Conservation (phyloP, 1,139 yeast genomes). For the Yamadazyma diospyri region DNA sequence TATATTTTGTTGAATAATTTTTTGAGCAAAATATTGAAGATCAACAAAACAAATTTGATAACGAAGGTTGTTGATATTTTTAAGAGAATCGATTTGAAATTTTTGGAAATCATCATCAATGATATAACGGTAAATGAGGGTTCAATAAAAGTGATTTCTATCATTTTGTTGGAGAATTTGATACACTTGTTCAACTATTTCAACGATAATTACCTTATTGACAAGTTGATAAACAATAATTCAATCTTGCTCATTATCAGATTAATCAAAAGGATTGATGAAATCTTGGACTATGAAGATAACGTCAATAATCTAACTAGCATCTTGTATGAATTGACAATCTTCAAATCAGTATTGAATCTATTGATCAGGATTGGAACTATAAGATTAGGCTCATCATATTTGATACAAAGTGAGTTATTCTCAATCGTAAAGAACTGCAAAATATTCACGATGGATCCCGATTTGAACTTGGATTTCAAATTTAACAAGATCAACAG, state of each 20-base stretch:
- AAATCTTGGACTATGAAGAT: slow-evolving; percentile 39
- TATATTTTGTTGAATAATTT: slow-evolving; percentile 72
- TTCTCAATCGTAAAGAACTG: slow-evolving; percentile 60
- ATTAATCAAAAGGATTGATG: slow-evolving; percentile 68
- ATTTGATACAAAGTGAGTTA: slow-evolving; percentile 69
- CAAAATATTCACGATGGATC: slow-evolving; percentile 62
- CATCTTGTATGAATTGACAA: slow-evolving; percentile 67
- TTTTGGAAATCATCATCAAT: slow-evolving; percentile 63
- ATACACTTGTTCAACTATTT: slow-evolving; percentile 48
- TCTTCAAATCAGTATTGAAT: slow-evolving; percentile 68
- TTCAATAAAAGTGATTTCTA: slow-evolving; percentile 69
- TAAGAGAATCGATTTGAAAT: slow-evolving; percentile 55
- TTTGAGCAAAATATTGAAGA: slow-evolving; percentile 47
- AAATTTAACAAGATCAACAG: slow-evolving; percentile 30
- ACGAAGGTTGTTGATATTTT: slow-evolving; percentile 50
- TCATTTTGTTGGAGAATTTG: slow-evolving; percentile 68
- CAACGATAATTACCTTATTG: slow-evolving; percentile 52
- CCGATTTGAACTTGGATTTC: slow-evolving; percentile 69
- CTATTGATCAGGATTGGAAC: slow-evolving; percentile 73
- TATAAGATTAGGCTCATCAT: slow-evolving; percentile 72
- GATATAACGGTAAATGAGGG: slow-evolving; percentile 85
- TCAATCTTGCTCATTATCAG: slow-evolving; percentile 62
- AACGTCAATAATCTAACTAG: slow-evolving; percentile 17
- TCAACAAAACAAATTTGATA: slow-evolving; percentile 32
- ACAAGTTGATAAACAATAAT: slow-evolving; percentile 60